Evolutionary conservation across 768 basidiomycete genomes (phyloP).

Genomic region (Pisolithus sp.): DNA sequence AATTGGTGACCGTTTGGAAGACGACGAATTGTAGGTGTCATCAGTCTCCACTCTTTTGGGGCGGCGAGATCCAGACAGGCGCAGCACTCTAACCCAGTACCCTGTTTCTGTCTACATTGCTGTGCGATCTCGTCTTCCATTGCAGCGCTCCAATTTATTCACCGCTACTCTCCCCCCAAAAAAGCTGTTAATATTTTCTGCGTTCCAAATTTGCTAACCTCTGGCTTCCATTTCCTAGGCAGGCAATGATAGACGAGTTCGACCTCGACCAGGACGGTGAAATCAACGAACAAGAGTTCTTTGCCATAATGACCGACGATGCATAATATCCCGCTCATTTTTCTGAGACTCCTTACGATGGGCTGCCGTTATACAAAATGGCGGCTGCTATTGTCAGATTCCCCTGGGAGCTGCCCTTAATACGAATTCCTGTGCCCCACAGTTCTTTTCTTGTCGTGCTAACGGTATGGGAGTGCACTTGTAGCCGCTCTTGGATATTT

Average conservation of each 20-base stretch:
- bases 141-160: conserved; percentile 14
- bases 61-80: conserved; percentile 11
- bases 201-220: conserved; percentile 26
- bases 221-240: conserved; percentile 45
- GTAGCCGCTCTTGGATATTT: conserved; percentile 9
- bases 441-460: conserved; percentile 15
- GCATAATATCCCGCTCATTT: conserved; percentile 34
- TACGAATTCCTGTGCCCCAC: conserved; percentile 14
- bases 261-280: conserved; percentile 98
- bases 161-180: conserved; percentile 20
- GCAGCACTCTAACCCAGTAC: conserved; percentile 24
- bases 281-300: conserved; percentile 94
- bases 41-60: conserved; percentile 7
- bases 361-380: conserved; percentile 6
- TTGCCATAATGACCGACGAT: conserved; percentile 95
- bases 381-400: conserved; percentile 5
- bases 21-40: conserved; percentile 85
- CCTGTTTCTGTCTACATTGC: conserved; percentile 22
- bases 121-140: conserved; percentile 14
- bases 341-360: background rate
- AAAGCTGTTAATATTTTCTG: conserved; percentile 8
- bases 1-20: conserved; percentile 90
- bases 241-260: conserved; percentile 99
- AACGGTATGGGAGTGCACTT: background rate
- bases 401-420: conserved; percentile 7